phyloP scores from a whole-genome alignment of 768 basidiomycete species.

The Rhodotorula taiwanensis region DNA sequence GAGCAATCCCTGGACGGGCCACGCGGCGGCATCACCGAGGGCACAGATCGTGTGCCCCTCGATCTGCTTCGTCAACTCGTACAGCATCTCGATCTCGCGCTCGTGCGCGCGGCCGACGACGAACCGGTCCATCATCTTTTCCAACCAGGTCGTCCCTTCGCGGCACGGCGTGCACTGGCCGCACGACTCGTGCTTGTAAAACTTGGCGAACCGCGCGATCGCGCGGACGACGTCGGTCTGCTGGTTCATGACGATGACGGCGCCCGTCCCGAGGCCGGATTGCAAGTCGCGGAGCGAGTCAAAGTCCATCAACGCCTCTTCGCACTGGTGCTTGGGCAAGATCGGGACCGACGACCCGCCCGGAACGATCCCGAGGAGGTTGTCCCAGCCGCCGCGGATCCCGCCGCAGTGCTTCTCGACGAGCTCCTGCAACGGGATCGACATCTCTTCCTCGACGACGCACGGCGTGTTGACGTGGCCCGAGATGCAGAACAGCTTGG shows the following conservation, averaged over 20 bases:
- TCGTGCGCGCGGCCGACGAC: slow-evolving; percentile 81
- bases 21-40: slow-evolving; percentile 87
- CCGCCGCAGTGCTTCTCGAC: slow-evolving; percentile 97
- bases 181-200: slow-evolving; percentile 98
- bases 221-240: slow-evolving; percentile 88
- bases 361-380: slow-evolving; percentile 90
- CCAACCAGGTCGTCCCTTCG: slow-evolving; percentile 98
- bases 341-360: slow-evolving; percentile 93
- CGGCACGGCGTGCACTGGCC: slow-evolving; percentile 67
- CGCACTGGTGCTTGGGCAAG: slow-evolving; percentile 71
- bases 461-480: slow-evolving; percentile 98
- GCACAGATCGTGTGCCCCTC: slow-evolving; percentile 83
- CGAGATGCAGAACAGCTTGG: slow-evolving; percentile 93
- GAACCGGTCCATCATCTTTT: slow-evolving; percentile 99
- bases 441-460: slow-evolving; percentile 98
- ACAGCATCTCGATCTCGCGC: slow-evolving; percentile 96
- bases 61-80: slow-evolving; percentile 64
- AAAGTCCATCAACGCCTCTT: slow-evolving; percentile 96
- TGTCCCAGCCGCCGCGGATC: slow-evolving; percentile 90
- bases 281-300: slow-evolving; percentile 94
- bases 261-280: slow-evolving; percentile 94
- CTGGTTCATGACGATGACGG: slow-evolving; percentile 99
- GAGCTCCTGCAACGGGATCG: slow-evolving; percentile 85
- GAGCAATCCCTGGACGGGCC: slow-evolving; percentile 98
- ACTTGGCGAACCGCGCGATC: slow-evolving; percentile 89